A percentile compares a stretch with the other conserved stretches of the same genome.
Evolutionary conservation across 148 eudicot genomes (phyloP).

Genomic region (Vaccinium vitisidaea): DNA sequence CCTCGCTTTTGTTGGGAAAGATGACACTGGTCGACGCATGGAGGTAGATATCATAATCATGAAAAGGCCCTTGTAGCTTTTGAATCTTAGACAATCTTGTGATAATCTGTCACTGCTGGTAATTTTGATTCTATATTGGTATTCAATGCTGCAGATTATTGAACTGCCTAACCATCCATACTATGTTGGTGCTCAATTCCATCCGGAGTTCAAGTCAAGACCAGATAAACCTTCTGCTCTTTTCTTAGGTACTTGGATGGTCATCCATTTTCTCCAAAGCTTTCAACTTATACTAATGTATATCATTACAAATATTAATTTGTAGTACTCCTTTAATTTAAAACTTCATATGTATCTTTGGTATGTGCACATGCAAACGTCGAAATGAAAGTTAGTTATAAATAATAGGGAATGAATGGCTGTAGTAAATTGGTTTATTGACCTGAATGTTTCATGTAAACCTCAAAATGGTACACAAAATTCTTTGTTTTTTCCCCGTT

Average conservation of each 20-base stretch:
- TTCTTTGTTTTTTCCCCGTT: too few species aligned
- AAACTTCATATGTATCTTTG: not conserved
- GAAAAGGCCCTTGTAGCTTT: not conserved
- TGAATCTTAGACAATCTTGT: not conserved
- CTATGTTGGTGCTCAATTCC: slow-evolving; percentile 89
- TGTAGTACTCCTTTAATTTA: not conserved
- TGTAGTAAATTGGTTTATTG: not conserved
- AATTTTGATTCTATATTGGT: not conserved
- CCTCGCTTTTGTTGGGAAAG: slow-evolving; percentile 85
- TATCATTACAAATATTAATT: not conserved
- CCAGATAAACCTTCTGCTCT: slow-evolving; percentile 93
- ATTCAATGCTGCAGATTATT: slow-evolving; percentile 52
- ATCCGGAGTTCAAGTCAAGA: slow-evolving; percentile 93
- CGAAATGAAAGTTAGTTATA: not conserved
- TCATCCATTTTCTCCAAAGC: not conserved
- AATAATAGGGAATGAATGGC: not conserved
- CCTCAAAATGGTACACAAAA: not conserved
- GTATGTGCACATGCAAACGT: not conserved
- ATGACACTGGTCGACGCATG: slow-evolving; percentile 88
- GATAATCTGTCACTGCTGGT: not conserved
- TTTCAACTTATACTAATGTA: not conserved
- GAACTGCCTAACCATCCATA: slow-evolving; percentile 81
- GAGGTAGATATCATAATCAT: slow-evolving; percentile 53
- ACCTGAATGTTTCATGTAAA: not conserved
- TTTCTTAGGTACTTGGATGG: slow-evolving; percentile 58